Evolutionary conservation across 306 rosid genomes (phyloP).

Genomic region (Rosa chinensis): DNA sequence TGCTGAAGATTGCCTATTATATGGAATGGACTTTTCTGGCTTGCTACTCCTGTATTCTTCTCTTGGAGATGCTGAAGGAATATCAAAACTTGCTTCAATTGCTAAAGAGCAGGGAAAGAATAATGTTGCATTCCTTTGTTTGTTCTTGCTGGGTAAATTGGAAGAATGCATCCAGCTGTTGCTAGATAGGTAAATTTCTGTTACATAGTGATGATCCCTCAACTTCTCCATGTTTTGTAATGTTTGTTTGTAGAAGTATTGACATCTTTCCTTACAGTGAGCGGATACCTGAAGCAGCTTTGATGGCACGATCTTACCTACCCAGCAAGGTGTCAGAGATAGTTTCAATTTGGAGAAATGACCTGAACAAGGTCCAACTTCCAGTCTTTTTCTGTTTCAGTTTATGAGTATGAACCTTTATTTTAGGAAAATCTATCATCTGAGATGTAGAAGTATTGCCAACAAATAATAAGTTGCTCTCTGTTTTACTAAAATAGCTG

Average conservation of each 20-base stretch:
- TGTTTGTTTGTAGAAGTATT: slow-evolving; percentile 18
- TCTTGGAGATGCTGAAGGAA: slow-evolving; percentile 89
- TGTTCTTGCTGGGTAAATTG: slow-evolving; percentile 85
- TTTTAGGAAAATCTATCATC: not conserved
- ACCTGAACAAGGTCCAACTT: slow-evolving; percentile 71
- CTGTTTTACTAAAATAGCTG: not conserved
- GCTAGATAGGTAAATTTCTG: slow-evolving; percentile 66
- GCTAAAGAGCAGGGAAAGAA: slow-evolving; percentile 97
- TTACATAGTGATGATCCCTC: not conserved
- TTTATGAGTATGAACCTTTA: not conserved
- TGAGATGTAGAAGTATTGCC: not conserved
- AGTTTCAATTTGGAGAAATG: slow-evolving; percentile 89
- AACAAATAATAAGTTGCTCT: not conserved
- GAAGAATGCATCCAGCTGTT: slow-evolving; percentile 93
- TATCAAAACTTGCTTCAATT: slow-evolving; percentile 73
- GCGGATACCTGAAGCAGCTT: slow-evolving; percentile 98
- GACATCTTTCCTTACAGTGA: slow-evolving; percentile 50
- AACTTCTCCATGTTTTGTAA: not conserved
- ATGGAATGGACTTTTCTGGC: slow-evolving; percentile 90
- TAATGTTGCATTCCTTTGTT: slow-evolving; percentile 88
- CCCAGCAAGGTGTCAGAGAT: slow-evolving; percentile 97
- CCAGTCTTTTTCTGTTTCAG: not conserved
- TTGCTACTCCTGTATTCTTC: slow-evolving; percentile 91
- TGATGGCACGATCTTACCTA: slow-evolving; percentile 97
- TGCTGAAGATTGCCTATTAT: slow-evolving; percentile 90